Base-by-base conservation (phyloP, 2,329 filamentous ascomycete genomes). In the Fusarium cyanostomum region DNA sequence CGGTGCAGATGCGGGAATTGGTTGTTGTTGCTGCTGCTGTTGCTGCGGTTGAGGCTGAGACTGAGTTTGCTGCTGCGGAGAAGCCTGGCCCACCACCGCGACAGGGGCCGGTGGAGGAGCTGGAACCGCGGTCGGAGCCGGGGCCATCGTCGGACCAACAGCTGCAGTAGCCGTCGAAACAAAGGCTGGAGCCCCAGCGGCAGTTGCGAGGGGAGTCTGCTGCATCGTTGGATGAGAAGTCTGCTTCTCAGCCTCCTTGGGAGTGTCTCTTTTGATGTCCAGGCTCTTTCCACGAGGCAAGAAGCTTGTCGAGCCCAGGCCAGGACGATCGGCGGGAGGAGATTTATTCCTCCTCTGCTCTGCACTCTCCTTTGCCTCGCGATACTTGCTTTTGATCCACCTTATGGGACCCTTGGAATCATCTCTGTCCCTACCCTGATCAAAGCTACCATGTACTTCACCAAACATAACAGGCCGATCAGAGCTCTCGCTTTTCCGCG, bases 331-430 rank as follows among this genome's bases (percentile, higher is more conserved):
- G 24, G 70, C 76, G 2, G 84, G 82, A 4, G 85, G 85, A 8
- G 84, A 86, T 72, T 86, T 86, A 66, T 81, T 82, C 45, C 85
- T 80, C 65, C 82, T 79, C 42, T 84, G 79, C 52, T 86, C 85
- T 1, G 77, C 81, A 37, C 76, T 84, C 63, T 86, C 85, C 72
- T 86, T 87, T 48, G 82, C 82, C 68, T 85, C 85, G 24, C 84
- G 82, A 70, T 86, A 86, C 71, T 87, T 87, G 72, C 77, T 83
- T 71, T 81, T 86, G 64, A 87, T 83, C 85, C 85, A 87, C 41
- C 81, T 81, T 8, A 86, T 78, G 8, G 85, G 78, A 3, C 84
- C 83, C 64, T 80, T 83, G 5, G 76, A 59, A 30, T 86, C 83
- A 8, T 85, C 82, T 55, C 73, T 80, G 4, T 84, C 81, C 48